A percentile compares a stretch with the other conserved stretches of the same genome.
Conservation (phyloP, 2,329 filamentous ascomycete genomes). For the Pezicula neosporulosa region DNA sequence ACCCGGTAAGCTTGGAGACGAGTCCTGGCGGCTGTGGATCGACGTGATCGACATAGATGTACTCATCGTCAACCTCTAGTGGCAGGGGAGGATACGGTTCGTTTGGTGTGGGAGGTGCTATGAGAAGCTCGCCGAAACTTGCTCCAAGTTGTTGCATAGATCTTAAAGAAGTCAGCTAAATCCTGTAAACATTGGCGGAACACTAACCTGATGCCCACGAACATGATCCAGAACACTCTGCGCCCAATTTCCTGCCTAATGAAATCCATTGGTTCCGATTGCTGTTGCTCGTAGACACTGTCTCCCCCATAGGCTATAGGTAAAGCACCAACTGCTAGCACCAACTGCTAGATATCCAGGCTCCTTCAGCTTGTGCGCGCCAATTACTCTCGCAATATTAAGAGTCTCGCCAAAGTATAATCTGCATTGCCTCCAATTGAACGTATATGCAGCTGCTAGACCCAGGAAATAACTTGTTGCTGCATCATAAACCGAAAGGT, state of each 20-base stretch:
- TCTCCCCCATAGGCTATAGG: slow-evolving; percentile 19
- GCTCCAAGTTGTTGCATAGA: slow-evolving; percentile 76
- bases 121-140: slow-evolving; percentile 66
- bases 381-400: slow-evolving; percentile 64
- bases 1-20: slow-evolving; percentile 72
- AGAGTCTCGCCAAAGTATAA: slow-evolving; percentile 72
- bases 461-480: slow-evolving; percentile 76
- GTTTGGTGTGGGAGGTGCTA: slow-evolving; percentile 72
- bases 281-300: slow-evolving; percentile 5
- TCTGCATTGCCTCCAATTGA: slow-evolving; percentile 63
- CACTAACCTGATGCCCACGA: slow-evolving; percentile 65
- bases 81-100: slow-evolving; percentile 78
- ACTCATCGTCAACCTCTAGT: slow-evolving; percentile 79
- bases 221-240: slow-evolving; percentile 80
- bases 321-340: slow-evolving; percentile 21
- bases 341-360: slow-evolving; percentile 28
- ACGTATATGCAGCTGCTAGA: slow-evolving; percentile 62
- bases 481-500: slow-evolving; percentile 57
- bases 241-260: slow-evolving; percentile 72
- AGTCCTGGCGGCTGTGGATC: slow-evolving; percentile 64
- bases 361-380: slow-evolving; percentile 53
- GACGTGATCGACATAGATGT: slow-evolving; percentile 68
- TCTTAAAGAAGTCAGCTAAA: slow-evolving; percentile 35
- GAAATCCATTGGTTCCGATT: slow-evolving; percentile 47
- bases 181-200: not conserved